Evolutionary conservation across 768 basidiomycete genomes (phyloP).

Genomic region (Cystobasidium onofrii): DNA sequence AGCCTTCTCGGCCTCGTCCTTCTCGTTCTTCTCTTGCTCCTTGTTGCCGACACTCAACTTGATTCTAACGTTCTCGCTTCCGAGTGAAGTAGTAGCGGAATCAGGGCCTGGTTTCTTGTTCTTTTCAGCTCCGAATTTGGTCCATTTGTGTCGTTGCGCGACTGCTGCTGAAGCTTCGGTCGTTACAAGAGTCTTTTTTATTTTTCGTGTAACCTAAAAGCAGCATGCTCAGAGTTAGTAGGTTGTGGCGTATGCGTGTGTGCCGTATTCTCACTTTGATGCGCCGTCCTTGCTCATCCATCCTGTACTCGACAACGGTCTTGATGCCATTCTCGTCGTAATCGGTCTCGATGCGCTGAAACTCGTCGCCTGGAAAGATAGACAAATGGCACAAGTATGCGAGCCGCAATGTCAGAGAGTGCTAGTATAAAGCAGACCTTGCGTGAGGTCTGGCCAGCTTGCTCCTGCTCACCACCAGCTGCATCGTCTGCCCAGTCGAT

Average conservation of each 20-base stretch:
- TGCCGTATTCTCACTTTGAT: conserved; percentile 59
- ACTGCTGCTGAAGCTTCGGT: conserved; percentile 87
- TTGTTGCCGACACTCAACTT: conserved; percentile 48
- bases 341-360: conserved; percentile 54
- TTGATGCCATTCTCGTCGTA: conserved; percentile 79
- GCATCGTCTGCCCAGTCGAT: conserved; percentile 31
- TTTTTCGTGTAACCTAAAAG: conserved; percentile 71
- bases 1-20: conserved; percentile 50
- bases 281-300: conserved; percentile 89
- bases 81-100: conserved; percentile 77
- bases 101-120: conserved; percentile 82
- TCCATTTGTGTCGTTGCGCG: conserved; percentile 58
- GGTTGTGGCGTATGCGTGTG: neutral
- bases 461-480: conserved; percentile 12
- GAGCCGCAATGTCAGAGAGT: too few species aligned
- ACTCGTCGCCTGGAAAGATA: conserved; percentile 7
- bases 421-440: too few species aligned
- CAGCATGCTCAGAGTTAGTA: neutral
- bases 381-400: too few species aligned
- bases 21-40: conserved; percentile 39
- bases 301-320: conserved; percentile 68
- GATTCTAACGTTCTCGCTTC: conserved; percentile 64
- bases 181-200: conserved; percentile 77
- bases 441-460: neutral
- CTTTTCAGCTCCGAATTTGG: conserved; percentile 78